Conservation (phyloP, 78 protist genomes). For the Mastigamoeba balamuthi region DNA sequence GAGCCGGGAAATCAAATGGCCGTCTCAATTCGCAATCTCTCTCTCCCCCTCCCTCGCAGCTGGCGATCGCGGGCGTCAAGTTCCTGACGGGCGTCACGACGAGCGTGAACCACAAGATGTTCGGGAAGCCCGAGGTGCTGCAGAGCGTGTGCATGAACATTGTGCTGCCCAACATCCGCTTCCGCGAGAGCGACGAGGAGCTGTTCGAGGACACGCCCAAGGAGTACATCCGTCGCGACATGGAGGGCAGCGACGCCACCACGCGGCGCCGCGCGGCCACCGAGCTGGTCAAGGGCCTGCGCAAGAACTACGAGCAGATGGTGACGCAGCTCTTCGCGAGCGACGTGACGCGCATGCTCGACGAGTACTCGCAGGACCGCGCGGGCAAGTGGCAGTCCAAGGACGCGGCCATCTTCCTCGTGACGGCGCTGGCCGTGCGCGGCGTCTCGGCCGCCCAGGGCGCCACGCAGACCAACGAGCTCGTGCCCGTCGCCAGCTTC, state of each 20-base stretch:
- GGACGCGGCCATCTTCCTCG: slow-evolving; percentile 82
- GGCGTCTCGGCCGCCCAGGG: slow-evolving; percentile 7
- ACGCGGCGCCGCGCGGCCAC: slow-evolving; percentile 78
- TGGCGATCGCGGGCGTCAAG: slow-evolving; percentile 48
- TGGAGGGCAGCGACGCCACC: slow-evolving; percentile 82
- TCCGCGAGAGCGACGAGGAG: slow-evolving; percentile 70
- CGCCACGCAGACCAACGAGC: slow-evolving; percentile 10
- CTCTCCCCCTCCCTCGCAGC: slow-evolving; percentile 19
- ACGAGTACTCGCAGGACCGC: background rate
- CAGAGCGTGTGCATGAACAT: slow-evolving; percentile 59
- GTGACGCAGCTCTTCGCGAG: slow-evolving; percentile 9
- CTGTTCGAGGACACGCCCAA: slow-evolving; percentile 60
- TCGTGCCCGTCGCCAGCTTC: slow-evolving; percentile 38
- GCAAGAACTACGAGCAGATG: slow-evolving; percentile 54
- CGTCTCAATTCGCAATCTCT: too few species aligned
- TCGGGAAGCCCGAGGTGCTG: slow-evolving; percentile 36
- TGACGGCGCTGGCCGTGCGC: slow-evolving; percentile 71
- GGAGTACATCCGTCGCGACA: slow-evolving; percentile 83
- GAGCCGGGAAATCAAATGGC: too few species aligned
- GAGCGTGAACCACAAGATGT: slow-evolving; percentile 46
- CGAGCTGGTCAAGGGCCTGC: slow-evolving; percentile 73
- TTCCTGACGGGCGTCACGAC: slow-evolving; percentile 59
- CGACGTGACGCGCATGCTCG: background rate
- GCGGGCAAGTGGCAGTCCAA: slow-evolving; percentile 63
- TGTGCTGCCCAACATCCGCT: slow-evolving; percentile 64